Base-by-base conservation (phyloP, 106 monocot genomes). In the Hemerocallis citrina region DNA sequence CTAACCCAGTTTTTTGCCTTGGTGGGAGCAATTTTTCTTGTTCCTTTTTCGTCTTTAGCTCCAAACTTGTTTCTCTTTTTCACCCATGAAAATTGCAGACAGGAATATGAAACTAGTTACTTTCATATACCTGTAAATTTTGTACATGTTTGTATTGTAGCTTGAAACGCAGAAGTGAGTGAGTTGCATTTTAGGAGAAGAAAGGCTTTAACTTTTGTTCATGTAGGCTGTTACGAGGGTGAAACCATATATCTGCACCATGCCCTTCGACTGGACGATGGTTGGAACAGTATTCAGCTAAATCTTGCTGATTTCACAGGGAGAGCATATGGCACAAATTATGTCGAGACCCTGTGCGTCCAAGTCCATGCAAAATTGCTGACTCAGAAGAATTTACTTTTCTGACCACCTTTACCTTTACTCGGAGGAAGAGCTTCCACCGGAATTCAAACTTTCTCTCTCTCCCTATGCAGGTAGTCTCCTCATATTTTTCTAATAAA, bases 311-410 rank as follows among this genome's bases (percentile, higher is more conserved):
- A 98, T 63, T 74, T 84, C 45, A 98, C 88, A 22, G 82, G 88
- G 57, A 84, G 92, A 41, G 98, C 98, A 12, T 98, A 92, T 66
- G 98, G 98, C 43, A 98, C 98, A 33, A 98, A 98, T 50, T 92
- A 98, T 56, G 98, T 92, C 8, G 98, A 98, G 66, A 98, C 92
- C 6, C 79, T 98, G 49, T 74, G 92, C 0, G 85, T 98, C 29
- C 92, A 92, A 69, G 88, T 98, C 36, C 98, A 98, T 76, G 98
- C 85, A 65, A 98, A n/a, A 92, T 65, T 98, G 98, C 62, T 68
- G 98, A 29, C 74, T 98, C 36, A 84, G 96, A 65, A 79, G 96
- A 66, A 82, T 98, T 48, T 98, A 85, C 65, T 98, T 98, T 64
- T 88, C 98, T 16, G 92, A 98, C 55, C 81, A 92, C 7, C 79